These are phyloP conservation scores for Pyrenochaeta sp. DNA, from an alignment of 2,329 filamentous ascomycete genomes.

Conservation along the genomic window DNA sequence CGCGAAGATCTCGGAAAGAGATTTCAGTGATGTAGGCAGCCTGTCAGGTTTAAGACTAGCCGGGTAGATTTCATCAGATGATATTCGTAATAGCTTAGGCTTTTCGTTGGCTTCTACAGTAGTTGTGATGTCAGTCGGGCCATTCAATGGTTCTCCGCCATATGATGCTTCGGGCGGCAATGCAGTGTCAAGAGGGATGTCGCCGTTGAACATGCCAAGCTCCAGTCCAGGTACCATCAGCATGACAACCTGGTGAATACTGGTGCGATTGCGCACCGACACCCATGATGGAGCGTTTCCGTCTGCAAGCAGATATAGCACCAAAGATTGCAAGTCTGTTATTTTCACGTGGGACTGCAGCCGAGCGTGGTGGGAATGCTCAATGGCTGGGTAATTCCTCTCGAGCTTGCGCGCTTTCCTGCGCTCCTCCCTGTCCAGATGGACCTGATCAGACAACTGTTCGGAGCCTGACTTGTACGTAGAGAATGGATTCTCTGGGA, in stretches of 20 bases:
- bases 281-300: constrained; percentile 69
- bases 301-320: constrained; percentile 69
- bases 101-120: constrained; percentile 18
- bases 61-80: constrained; percentile 61
- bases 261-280: constrained; percentile 63
- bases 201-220: constrained; percentile 82
- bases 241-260: constrained; percentile 78
- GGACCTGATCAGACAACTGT: constrained; percentile 2
- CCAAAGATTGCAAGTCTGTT: constrained; percentile 65
- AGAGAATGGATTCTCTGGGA: constrained; percentile 30
- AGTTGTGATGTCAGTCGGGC: constrained; percentile 18
- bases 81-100: constrained; percentile 44
- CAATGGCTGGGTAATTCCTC: constrained; percentile 53
- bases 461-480: constrained; percentile 12
- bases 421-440: constrained; percentile 27
- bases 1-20: constrained; percentile 82
- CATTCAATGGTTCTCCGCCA: constrained; percentile 8
- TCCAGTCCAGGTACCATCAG: constrained; percentile 94
- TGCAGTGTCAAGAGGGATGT: constrained; percentile 30
- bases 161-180: constrained; percentile 2
- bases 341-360: constrained; percentile 65
- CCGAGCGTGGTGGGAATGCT: constrained; percentile 62
- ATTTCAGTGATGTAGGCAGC: constrained; percentile 58
- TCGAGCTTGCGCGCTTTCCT: constrained; percentile 44
- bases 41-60: constrained; percentile 51